Base-by-base conservation (phyloP, 148 eudicot genomes). In the Agrostemma githago region DNA sequence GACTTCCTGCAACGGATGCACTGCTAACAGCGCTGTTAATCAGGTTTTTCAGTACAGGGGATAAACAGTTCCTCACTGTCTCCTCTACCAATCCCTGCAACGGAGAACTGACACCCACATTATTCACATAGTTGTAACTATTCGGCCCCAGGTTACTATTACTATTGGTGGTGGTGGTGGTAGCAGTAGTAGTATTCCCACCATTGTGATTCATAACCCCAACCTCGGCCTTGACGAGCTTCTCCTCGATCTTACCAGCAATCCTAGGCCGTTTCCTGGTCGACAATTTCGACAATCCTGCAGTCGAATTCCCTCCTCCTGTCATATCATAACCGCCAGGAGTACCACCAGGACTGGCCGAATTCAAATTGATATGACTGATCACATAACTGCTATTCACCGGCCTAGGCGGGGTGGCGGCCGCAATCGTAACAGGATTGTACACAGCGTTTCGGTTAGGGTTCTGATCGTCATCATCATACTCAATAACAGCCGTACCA, bases 81-180 rank as follows among this genome's bases (percentile, higher is more conserved):
- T 95, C 99, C 82, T 92, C 97, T n/a, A 95, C 81, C 87, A 92
- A 73, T 59, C 79, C 84, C 10, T 77, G 85, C 71, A 82, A 39
- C 15, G 80, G 68, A 11, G 77, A 17, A 67, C 77, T 80, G 66
- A 73, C 66, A 72, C 72, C 71, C 46, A 80, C 72, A 80, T 76
- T 80, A 66, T 39, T 60, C 73, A 26, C 73, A 48, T 19, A 57
- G 61, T 60, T 72, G 12, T 19, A 57, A 67, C 48, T 72, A n/a
- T 58, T 61, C 16, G 42, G 65, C 4, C 19, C 43, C 19, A 53
- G n/a, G 41, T 42, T 65, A 5, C 10, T 26, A 38, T 15, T 46
- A 54, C 20, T 78, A 40, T 16, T 66, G 37, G 26, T 61, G 7
- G 3, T 39, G 65, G 56, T 44, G 46, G 6, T 67, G 46, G 57